Evolutionary conservation across 805 yeast species (phyloP), one percentile per base, ranked within the genome.

Genomic region (Brettanomyces nanus): DNA sequence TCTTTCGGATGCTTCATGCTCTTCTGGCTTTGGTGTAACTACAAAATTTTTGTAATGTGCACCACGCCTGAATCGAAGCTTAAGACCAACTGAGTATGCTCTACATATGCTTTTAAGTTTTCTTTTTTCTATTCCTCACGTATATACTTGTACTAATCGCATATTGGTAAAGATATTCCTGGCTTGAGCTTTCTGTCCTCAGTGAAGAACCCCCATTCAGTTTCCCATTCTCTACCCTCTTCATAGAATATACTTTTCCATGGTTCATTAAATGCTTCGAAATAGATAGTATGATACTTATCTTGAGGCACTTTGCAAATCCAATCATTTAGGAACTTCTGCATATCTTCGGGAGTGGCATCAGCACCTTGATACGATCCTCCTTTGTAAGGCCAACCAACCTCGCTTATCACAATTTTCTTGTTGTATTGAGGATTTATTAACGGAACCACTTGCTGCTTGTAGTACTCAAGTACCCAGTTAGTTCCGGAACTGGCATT

Each of bases 11-110:
- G 87, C 42, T 90, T 89, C 49, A 54, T 62, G 0, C 51, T 82
- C 33, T 85, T 85, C 49, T 89, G 87, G 78, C 44, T 86, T n/a
- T 92, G 96, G 95, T 70, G 73, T 27, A 67, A 80, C 49, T 77
- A 69, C 59, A 80, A 71, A 43, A 55, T 77, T 26, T 65, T 53
- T 39, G 9, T 39, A 6, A 18, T 61, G 37, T 46, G 62, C 28
- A 53, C 52, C 7, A 52, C 41, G 9, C 27, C 22, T 21, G 19
- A 19, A 3, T 13, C 35, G 21, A 59, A 54, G 39, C 31, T 44
- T 28, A 56, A 56, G 43, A 28, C 41, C 15, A 47, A 44, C 14
- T 46, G 28, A 43, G 18, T n/a, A 28, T 28, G n/a, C 31, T 9
- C 18, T 19, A 21, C 18, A 26, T 28, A 6, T 25, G 10, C 18